Evolutionary conservation across 2,329 filamentous ascomycete species (phyloP).

Genomic region (Fonsecaea pedrosoi): DNA sequence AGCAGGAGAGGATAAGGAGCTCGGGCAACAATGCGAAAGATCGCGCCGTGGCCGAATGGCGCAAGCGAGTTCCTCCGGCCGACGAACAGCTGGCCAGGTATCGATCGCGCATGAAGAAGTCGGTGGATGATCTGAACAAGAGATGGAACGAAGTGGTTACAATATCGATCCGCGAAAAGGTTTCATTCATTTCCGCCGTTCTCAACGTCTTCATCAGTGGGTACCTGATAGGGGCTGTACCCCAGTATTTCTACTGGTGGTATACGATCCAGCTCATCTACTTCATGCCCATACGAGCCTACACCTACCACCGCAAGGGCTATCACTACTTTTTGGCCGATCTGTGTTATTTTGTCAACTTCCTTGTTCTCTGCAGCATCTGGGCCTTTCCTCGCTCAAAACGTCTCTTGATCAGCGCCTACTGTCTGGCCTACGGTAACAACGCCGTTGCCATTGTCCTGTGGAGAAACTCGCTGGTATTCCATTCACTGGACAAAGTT

Average conservation of each 20-base stretch:
- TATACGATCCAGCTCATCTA: conserved; percentile 86
- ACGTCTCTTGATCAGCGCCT: conserved; percentile 87
- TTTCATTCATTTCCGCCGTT: conserved; percentile 94
- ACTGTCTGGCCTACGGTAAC: conserved; percentile 92
- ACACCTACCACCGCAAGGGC: conserved; percentile 86
- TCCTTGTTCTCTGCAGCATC: conserved; percentile 78
- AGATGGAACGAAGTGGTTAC: conserved; percentile 89
- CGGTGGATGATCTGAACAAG: conserved; percentile 83
- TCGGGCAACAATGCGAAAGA: conserved; percentile 80
- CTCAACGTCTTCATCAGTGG: conserved; percentile 98
- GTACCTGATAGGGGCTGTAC: conserved; percentile 85
- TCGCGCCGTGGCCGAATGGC: conserved; percentile 91
- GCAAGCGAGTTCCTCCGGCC: conserved; percentile 80
- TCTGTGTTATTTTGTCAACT: conserved; percentile 97
- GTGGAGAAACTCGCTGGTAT: conserved; percentile 98
- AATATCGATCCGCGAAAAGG: conserved; percentile 89
- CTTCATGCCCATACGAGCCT: conserved; percentile 96
- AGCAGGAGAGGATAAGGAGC: conserved; percentile 71
- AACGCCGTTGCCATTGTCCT: conserved; percentile 97
- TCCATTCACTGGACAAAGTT: conserved; percentile 98
- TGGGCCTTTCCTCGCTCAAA: conserved; percentile 93
- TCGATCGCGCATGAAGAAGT: conserved; percentile 81
- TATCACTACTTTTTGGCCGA: conserved; percentile 98
- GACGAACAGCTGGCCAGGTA: conserved; percentile 95
- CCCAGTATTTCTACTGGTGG: conserved; percentile 89